phyloP scores from a whole-genome alignment of 129 eudicot genomes.

The Tagetes patula region DNA sequence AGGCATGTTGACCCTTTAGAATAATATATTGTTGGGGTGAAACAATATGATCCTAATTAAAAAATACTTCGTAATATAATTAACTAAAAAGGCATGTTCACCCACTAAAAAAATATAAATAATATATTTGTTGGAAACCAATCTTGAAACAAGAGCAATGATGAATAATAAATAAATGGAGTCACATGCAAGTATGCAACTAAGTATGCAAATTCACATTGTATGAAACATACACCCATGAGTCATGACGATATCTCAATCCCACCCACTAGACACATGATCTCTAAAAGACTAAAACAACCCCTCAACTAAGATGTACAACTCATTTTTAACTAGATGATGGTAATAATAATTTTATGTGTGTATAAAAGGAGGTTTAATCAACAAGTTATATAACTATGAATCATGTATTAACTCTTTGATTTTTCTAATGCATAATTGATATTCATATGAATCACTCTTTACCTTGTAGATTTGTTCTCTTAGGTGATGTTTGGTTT shows the following conservation, averaged over 20 bases:
- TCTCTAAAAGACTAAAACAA: constrained; percentile 9
- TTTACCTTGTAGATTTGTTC: no score
- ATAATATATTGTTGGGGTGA: neutral
- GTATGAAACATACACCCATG: constrained; percentile 11
- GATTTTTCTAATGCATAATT: no score
- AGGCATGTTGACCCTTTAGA: neutral
- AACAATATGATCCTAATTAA: neutral
- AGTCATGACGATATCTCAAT: neutral
- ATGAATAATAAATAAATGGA: neutral
- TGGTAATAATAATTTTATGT: no score
- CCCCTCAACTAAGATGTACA: neutral
- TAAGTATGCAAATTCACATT: neutral
- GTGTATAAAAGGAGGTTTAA: no score
- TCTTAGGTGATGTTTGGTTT: no score
- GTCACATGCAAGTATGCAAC: constrained; percentile 3
- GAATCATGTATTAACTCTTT: no score
- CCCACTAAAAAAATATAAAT: neutral
- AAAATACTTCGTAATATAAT: neutral
- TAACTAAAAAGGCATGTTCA: neutral
- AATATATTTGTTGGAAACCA: neutral
- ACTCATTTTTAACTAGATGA: no score
- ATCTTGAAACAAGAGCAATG: neutral
- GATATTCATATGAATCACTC: no score
- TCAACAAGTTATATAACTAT: no score
- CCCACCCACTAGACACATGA: constrained; percentile 10